Evolutionary conservation across 2,329 filamentous ascomycete species (phyloP).

Genomic region (Pestalotiopsis sp.): DNA sequence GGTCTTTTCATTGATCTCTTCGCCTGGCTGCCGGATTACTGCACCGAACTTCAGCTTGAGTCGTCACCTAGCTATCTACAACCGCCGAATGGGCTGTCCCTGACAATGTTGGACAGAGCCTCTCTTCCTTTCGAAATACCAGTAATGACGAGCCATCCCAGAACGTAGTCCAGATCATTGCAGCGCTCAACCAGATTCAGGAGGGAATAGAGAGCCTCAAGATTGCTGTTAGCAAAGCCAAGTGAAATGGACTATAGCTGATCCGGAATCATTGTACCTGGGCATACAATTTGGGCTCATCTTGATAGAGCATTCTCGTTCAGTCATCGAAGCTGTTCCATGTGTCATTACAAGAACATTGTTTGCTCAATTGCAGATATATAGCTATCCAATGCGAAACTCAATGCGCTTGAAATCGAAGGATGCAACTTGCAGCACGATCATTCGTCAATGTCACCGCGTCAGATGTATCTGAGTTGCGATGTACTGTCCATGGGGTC

Average conservation of each 20-base stretch:
- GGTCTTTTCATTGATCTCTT: no score
- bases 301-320: conserved; percentile 2
- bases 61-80: no score
- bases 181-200: neutral
- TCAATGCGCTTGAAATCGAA: conserved; percentile 3
- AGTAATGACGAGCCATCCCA: neutral
- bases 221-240: neutral
- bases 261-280: conserved; percentile 2
- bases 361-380: conserved; percentile 2
- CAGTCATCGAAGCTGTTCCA: conserved; percentile 1
- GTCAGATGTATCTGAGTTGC: neutral
- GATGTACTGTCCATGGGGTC: neutral
- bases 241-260: conserved; percentile 4
- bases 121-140: neutral
- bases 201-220: conserved; percentile 1
- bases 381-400: conserved; percentile 3
- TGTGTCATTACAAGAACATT: conserved; percentile 3
- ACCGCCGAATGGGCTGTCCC: no score
- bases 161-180: conserved; percentile 1
- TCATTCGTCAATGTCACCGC: conserved; percentile 2
- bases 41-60: no score
- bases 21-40: no score
- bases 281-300: conserved; percentile 1
- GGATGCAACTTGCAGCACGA: neutral
- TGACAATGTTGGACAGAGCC: neutral